Conservation (phyloP, 129 eudicot genomes). For the Smallanthus sonchifolius region DNA sequence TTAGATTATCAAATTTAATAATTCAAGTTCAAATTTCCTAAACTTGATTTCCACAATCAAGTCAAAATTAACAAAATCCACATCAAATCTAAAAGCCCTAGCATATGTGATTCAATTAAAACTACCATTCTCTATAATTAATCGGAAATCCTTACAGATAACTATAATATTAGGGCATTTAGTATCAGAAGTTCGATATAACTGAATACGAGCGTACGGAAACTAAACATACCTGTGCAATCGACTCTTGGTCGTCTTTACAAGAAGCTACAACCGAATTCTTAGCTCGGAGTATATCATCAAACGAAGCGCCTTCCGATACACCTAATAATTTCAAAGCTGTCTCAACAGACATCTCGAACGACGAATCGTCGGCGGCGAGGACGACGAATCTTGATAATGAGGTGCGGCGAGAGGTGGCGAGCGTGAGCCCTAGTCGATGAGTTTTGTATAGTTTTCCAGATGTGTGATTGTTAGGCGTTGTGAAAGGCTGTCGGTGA, state of each 20-base stretch:
- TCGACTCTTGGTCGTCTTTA: conserved; percentile 62
- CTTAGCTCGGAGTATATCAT: conserved; percentile 75
- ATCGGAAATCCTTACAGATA: conserved; percentile 2
- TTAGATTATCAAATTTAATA: conserved; percentile 4
- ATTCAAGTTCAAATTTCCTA: neutral
- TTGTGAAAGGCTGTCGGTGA: conserved; percentile 17
- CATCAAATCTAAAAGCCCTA: conserved; percentile 2
- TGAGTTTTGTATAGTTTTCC: conserved; percentile 10
- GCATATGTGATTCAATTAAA: neutral
- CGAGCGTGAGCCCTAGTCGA: conserved; percentile 9
- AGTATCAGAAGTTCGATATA: neutral
- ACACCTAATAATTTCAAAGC: conserved; percentile 77
- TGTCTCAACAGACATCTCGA: conserved; percentile 76
- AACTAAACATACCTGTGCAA: conserved; percentile 52
- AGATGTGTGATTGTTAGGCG: conserved; percentile 5
- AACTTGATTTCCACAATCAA: neutral
- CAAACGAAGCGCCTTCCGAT: conserved; percentile 76
- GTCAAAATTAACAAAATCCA: neutral
- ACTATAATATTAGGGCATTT: neutral
- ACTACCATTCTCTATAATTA: neutral
- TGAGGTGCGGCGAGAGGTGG: conserved; percentile 33
- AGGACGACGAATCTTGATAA: conserved; percentile 29
- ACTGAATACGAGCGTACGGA: neutral
- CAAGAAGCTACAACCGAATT: conserved; percentile 66
- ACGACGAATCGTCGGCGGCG: conserved; percentile 64